phyloP scores from a whole-genome alignment of 768 basidiomycete species.

The Leccinum olivaceopallidum region DNA sequence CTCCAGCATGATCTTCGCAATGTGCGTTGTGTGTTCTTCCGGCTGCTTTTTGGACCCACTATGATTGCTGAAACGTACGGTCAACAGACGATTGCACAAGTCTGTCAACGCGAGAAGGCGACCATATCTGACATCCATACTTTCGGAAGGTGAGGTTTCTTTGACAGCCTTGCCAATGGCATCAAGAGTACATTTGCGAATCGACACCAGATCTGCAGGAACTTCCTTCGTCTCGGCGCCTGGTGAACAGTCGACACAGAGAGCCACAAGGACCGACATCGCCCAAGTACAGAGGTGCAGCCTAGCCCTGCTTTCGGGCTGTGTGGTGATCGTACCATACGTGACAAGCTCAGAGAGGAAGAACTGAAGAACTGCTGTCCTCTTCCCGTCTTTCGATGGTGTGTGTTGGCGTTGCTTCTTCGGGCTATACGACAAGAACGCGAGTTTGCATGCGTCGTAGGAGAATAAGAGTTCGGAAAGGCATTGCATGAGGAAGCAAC shows the following conservation, averaged over 20 bases:
- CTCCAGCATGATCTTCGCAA: conserved; percentile 98
- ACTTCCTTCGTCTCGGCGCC: conserved; percentile 73
- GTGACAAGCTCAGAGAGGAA: conserved; percentile 83
- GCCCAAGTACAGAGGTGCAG: conserved; percentile 79
- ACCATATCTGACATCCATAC: conserved; percentile 78
- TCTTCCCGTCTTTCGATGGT: conserved; percentile 68
- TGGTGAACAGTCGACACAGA: conserved; percentile 85
- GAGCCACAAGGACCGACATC: conserved; percentile 85
- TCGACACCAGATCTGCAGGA: conserved; percentile 75
- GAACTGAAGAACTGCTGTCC: conserved; percentile 71
- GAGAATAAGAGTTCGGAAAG: conserved; percentile 92
- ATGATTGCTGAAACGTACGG: conserved; percentile 63
- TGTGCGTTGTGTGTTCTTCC: conserved; percentile 80
- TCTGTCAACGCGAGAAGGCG: conserved; percentile 85
- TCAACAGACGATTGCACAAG: conserved; percentile 84
- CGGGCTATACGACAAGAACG: conserved; percentile 77
- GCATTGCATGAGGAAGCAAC: conserved; percentile 87
- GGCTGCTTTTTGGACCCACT: conserved; percentile 49
- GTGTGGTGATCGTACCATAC: conserved; percentile 69
- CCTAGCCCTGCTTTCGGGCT: conserved; percentile 54
- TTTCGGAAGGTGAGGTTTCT: conserved; percentile 62
- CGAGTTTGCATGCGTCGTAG: conserved; percentile 87
- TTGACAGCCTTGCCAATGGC: conserved; percentile 85
- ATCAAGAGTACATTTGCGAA: conserved; percentile 92
- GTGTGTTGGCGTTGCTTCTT: conserved; percentile 57